Evolutionary conservation across 192 early-diverging fungal genomes (phyloP).

Genomic region (Dimargaris verticillata): DNA sequence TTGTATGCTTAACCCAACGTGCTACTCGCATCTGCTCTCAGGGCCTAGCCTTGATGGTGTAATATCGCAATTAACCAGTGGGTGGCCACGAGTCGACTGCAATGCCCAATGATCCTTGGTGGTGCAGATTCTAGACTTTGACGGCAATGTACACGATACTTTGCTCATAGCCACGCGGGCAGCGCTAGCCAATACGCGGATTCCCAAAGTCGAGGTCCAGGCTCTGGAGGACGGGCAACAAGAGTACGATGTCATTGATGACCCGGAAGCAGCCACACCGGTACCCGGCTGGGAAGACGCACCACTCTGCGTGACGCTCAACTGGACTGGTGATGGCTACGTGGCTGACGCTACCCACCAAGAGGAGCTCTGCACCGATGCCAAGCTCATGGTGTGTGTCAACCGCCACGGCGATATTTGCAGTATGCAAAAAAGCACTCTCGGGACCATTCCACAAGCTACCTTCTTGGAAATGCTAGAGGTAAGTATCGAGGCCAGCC

Average conservation of each 20-base stretch:
- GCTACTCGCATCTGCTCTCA: background rate
- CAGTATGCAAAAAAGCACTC: constrained; percentile 66
- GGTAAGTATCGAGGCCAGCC: constrained; percentile 16
- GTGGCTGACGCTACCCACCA: constrained; percentile 75
- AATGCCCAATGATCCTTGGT: background rate
- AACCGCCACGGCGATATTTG: constrained; percentile 68
- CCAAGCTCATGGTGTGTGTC: constrained; percentile 62
- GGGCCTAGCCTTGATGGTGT: background rate
- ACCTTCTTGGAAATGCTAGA: constrained; percentile 66
- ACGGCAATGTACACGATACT: constrained; percentile 72
- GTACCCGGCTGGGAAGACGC: constrained; percentile 61
- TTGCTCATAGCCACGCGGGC: constrained; percentile 74
- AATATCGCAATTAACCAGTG: background rate
- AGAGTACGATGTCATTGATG: constrained; percentile 88
- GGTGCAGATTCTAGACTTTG: constrained; percentile 57
- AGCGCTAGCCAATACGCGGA: constrained; percentile 71
- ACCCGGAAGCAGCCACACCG: constrained; percentile 63
- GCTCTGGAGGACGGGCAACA: constrained; percentile 57
- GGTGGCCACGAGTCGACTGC: background rate
- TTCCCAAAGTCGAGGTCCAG: constrained; percentile 73
- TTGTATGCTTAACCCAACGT: background rate
- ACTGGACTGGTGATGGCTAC: constrained; percentile 67
- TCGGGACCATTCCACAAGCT: constrained; percentile 60
- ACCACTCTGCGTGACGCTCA: constrained; percentile 72
- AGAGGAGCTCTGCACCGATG: constrained; percentile 78